Evolutionary conservation across 495 filamentous ascomycete species (phyloP).

Genomic region (Copromyces sp.): DNA sequence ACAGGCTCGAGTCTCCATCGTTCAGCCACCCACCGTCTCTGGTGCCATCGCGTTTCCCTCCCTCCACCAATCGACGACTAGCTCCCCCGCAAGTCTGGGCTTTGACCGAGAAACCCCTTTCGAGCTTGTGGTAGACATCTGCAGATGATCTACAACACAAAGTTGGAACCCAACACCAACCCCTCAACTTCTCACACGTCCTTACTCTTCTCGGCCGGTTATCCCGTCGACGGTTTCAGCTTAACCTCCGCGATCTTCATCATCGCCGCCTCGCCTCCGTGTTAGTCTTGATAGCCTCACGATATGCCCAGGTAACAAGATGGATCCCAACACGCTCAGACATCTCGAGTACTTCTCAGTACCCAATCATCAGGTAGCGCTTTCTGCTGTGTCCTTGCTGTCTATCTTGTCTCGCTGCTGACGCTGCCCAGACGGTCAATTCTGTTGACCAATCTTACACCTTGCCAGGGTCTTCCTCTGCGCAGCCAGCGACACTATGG

Average conservation of each 20-base stretch:
- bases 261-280: background rate
- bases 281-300: background rate
- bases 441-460: slow-evolving; percentile 19
- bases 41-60: background rate
- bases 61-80: background rate
- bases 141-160: background rate
- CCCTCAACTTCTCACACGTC: background rate
- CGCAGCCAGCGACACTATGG: slow-evolving; percentile 20
- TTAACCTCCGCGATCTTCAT: background rate
- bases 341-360: slow-evolving; percentile 27
- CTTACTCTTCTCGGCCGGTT: background rate
- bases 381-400: background rate
- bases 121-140: background rate
- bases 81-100: background rate
- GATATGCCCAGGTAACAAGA: slow-evolving; percentile 17
- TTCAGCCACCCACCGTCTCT: background rate
- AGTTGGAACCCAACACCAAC: background rate
- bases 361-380: slow-evolving; percentile 24
- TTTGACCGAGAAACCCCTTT: background rate
- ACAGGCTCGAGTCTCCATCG: background rate
- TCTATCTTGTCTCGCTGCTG: slow-evolving; percentile 8
- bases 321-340: slow-evolving; percentile 24
- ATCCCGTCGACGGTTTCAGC: background rate
- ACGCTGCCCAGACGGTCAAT: slow-evolving; percentile 21
- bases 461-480: slow-evolving; percentile 5